Conservation (phyloP, 495 filamentous ascomycete species). For the Hypoxylon rickii region DNA sequence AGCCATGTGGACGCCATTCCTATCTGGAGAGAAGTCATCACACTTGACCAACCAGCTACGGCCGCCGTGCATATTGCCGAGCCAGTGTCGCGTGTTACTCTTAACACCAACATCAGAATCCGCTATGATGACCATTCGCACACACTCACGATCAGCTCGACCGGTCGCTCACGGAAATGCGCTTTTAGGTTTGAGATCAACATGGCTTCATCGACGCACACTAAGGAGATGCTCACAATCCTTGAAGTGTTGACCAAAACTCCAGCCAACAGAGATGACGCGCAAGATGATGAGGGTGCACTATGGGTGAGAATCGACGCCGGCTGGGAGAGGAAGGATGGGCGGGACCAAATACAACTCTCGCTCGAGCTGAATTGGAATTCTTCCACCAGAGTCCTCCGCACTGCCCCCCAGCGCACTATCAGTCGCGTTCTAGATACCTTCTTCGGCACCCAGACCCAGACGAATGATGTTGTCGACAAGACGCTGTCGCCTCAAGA, state of each 20-base stretch:
- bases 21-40: slow-evolving; percentile 7
- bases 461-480: background rate
- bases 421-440: slow-evolving; percentile 29
- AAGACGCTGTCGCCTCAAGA: slow-evolving; percentile 44
- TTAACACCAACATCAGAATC: slow-evolving; percentile 7
- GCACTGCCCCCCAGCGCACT: slow-evolving; percentile 13
- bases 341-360: slow-evolving; percentile 20
- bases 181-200: slow-evolving; percentile 11
- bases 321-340: slow-evolving; percentile 8
- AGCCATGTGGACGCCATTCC: slow-evolving; percentile 15
- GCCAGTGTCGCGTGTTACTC: background rate
- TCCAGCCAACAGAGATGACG: slow-evolving; percentile 12
- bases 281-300: slow-evolving; percentile 21
- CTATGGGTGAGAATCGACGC: slow-evolving; percentile 22
- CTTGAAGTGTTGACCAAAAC: slow-evolving; percentile 14
- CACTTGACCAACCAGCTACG: background rate
- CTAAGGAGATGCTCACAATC: background rate
- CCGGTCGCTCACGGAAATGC: background rate
- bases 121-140: background rate
- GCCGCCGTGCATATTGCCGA: background rate
- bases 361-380: slow-evolving; percentile 36
- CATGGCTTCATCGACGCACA: background rate
- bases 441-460: slow-evolving; percentile 28
- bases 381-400: slow-evolving; percentile 13
- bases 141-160: slow-evolving; percentile 8